A percentile compares a stretch with the other conserved stretches of the same genome.
Evolutionary conservation across 345 rosid genomes (phyloP).

Genomic region (Limnanthes douglasii): DNA sequence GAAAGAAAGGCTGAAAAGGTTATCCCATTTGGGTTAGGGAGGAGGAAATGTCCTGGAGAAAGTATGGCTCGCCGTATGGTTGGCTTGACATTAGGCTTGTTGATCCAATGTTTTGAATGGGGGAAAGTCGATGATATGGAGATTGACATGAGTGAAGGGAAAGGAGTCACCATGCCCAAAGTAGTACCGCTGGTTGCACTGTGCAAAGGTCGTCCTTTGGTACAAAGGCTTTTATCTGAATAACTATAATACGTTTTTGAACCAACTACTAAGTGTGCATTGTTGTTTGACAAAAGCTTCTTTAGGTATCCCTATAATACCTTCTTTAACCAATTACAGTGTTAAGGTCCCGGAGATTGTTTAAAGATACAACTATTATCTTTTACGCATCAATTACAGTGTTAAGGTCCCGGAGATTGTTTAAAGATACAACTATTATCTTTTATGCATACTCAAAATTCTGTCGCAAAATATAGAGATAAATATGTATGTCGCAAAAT

Average conservation of each 20-base stretch:
- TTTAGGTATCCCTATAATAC: too few species aligned
- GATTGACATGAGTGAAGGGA: slow-evolving; percentile 25
- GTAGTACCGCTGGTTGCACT: slow-evolving; percentile 17
- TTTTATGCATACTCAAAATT: too few species aligned
- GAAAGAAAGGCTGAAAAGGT: slow-evolving; percentile 13
- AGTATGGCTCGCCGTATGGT: slow-evolving; percentile 22
- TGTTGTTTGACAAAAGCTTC: neutral
- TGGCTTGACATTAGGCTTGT: slow-evolving; percentile 16
- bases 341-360: too few species aligned
- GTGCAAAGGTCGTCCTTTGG: slow-evolving; percentile 29
- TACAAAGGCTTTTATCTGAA: neutral
- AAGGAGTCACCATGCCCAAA: slow-evolving; percentile 25
- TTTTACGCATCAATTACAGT: too few species aligned
- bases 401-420: too few species aligned
- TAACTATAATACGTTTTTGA: too few species aligned
- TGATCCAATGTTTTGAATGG: slow-evolving; percentile 49
- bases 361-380: too few species aligned
- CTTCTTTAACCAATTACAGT: too few species aligned
- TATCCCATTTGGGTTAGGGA: slow-evolving; percentile 32
- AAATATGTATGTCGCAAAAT: too few species aligned
- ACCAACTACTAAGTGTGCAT: neutral
- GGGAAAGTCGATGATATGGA: slow-evolving; percentile 13
- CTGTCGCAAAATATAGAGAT: too few species aligned
- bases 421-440: too few species aligned
- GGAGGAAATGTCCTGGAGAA: slow-evolving; percentile 38